Percentiles rank a stretch among this genome's conserved stretches.
phyloP scores from a whole-genome alignment of 139 green algal genomes.

The Tetradesmus lagerheimii region DNA sequence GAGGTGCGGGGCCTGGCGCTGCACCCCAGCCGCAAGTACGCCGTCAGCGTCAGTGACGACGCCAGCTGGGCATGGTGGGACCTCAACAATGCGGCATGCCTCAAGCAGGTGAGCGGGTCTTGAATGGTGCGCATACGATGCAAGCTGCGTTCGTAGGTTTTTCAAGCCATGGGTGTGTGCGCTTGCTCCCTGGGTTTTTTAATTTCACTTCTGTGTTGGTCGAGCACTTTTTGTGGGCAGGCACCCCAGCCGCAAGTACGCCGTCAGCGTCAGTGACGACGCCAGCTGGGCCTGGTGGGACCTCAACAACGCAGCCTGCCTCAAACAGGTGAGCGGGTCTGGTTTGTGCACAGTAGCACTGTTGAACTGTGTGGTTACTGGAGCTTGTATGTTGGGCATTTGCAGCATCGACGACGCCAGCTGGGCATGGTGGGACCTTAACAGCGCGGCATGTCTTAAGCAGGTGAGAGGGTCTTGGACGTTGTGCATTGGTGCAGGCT shows the following conservation, averaged over 20 bases:
- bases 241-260: slow-evolving; percentile 88
- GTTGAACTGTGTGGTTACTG: too few species aligned
- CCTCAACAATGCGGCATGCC: slow-evolving; percentile 69
- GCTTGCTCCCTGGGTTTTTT: too few species aligned
- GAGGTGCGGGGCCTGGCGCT: slow-evolving; percentile 71
- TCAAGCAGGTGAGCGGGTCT: slow-evolving; percentile 72
- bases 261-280: slow-evolving; percentile 85
- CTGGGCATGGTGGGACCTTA: slow-evolving; percentile 91
- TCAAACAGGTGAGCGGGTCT: slow-evolving; percentile 79
- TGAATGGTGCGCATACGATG: too few species aligned
- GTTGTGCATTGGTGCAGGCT: neutral
- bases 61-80: slow-evolving; percentile 92
- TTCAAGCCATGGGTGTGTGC: too few species aligned
- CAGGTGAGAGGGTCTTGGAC: slow-evolving; percentile 66
- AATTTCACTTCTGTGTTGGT: neutral
- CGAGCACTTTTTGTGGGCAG: too few species aligned
- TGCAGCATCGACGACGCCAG: slow-evolving; percentile 70
- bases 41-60: slow-evolving; percentile 85
- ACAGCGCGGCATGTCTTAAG: slow-evolving; percentile 72
- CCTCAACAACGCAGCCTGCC: slow-evolving; percentile 68
- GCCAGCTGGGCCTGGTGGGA: slow-evolving; percentile 91
- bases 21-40: slow-evolving; percentile 89
- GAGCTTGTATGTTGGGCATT: too few species aligned
- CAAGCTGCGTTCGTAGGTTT: too few species aligned
- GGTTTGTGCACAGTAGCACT: neutral